phyloP scores from a whole-genome alignment of 2,329 filamentous ascomycete genomes.

The Arthrobotrys sphaeroides region DNA sequence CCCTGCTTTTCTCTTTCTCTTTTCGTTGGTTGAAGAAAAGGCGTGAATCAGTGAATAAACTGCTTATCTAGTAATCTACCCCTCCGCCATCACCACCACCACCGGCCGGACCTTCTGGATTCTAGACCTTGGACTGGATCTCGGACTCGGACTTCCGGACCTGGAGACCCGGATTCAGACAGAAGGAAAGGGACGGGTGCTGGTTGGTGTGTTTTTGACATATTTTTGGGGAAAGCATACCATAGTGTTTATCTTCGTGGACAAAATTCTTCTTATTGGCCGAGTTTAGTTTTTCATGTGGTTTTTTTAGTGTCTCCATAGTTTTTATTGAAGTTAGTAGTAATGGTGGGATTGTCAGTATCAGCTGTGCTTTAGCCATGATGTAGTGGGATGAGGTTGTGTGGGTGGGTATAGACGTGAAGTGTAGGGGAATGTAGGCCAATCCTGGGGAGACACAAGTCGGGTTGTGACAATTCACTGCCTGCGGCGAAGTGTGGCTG shows the following conservation, averaged over 20 bases:
- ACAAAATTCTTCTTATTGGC: conserved; percentile 13
- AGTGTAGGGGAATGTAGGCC: too few relatives aligned
- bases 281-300: conserved; percentile 5
- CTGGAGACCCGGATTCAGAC: not conserved
- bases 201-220: not conserved
- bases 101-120: conserved; percentile 3
- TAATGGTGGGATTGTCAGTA: conserved; percentile 12
- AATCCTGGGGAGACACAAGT: too few relatives aligned
- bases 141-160: too few relatives aligned
- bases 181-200: not conserved
- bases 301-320: conserved; percentile 10
- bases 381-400: too few relatives aligned
- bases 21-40: conserved; percentile 50
- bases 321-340: conserved; percentile 9
- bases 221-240: too few relatives aligned
- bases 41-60: conserved; percentile 50
- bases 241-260: conserved; percentile 7
- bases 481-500: too few relatives aligned
- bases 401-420: too few relatives aligned
- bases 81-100: not conserved
- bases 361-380: not conserved
- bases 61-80: not conserved
- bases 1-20: conserved; percentile 16
- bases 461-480: too few relatives aligned
- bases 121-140: not conserved